Conservation (phyloP, 163 green algal genomes). For the Volvox carteri region DNA sequence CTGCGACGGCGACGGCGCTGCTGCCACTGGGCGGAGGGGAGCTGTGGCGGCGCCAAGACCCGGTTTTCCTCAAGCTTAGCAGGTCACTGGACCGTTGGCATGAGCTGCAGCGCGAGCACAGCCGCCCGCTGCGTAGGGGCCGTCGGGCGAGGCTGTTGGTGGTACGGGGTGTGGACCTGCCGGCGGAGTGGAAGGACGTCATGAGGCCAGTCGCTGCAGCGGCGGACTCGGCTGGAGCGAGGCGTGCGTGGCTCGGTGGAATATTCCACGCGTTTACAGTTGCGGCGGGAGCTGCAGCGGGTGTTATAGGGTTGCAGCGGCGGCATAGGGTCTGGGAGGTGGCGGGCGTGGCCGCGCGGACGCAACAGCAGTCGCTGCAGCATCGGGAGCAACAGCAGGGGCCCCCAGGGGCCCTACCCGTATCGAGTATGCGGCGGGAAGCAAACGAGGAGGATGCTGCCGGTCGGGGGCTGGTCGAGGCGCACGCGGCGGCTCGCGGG, state of each 20-base stretch:
- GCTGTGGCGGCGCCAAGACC: not conserved
- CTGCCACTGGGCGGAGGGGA: no score
- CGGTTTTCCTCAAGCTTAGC: not conserved
- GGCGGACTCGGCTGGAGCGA: not conserved
- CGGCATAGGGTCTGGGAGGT: slow-evolving; percentile 24
- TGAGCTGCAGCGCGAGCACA: not conserved
- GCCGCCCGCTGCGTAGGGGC: not conserved
- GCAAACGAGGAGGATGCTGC: not conserved
- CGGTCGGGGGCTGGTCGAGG: not conserved
- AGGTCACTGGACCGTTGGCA: slow-evolving; percentile 14
- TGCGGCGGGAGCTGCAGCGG: not conserved
- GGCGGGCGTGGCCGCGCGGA: not conserved
- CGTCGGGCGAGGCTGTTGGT: not conserved
- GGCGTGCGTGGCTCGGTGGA: not conserved
- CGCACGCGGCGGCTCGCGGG: slow-evolving; percentile 10
- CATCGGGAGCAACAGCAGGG: not conserved
- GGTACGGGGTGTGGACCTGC: slow-evolving; percentile 5
- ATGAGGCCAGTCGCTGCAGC: not conserved
- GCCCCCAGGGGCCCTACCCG: not conserved
- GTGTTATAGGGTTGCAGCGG: not conserved
- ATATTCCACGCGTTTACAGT: not conserved
- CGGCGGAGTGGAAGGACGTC: not conserved
- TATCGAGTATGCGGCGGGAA: not conserved
- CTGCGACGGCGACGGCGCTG: not conserved
- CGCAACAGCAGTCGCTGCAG: not conserved